These are phyloP conservation scores for Trichoderma gamsii DNA, from an alignment of 495 filamentous ascomycete genomes.

Conservation along the genomic window DNA sequence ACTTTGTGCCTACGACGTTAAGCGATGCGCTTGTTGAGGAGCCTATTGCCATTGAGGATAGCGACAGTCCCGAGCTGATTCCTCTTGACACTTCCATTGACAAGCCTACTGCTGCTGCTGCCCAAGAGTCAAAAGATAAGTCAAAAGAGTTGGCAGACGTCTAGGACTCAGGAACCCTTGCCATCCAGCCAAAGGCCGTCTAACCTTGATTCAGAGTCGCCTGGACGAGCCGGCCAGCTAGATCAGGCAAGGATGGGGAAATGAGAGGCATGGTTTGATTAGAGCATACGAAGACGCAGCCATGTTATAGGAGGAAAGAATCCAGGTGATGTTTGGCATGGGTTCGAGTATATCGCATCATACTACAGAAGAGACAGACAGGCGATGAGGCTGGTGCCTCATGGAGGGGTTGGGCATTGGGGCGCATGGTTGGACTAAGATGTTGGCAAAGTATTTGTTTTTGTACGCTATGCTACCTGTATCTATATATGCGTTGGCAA, in stretches of 20 bases:
- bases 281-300: background rate
- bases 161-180: conserved; percentile 1
- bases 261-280: background rate
- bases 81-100: background rate
- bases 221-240: background rate
- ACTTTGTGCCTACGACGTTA: conserved; percentile 40
- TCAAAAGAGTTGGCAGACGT: background rate
- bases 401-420: background rate
- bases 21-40: conserved; percentile 45
- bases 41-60: conserved; percentile 19
- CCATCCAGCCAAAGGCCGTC: background rate
- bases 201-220: background rate
- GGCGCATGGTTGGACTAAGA: background rate
- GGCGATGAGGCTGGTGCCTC: background rate
- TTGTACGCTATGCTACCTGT: conserved; percentile 4
- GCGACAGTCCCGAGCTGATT: conserved; percentile 4
- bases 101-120: background rate
- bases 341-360: background rate
- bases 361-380: background rate
- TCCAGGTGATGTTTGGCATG: background rate
- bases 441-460: background rate
- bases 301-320: background rate
- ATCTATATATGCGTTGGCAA: background rate
- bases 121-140: background rate
- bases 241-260: background rate